phyloP scores from a whole-genome alignment of 768 basidiomycete genomes.

The Mycena latifolia region DNA sequence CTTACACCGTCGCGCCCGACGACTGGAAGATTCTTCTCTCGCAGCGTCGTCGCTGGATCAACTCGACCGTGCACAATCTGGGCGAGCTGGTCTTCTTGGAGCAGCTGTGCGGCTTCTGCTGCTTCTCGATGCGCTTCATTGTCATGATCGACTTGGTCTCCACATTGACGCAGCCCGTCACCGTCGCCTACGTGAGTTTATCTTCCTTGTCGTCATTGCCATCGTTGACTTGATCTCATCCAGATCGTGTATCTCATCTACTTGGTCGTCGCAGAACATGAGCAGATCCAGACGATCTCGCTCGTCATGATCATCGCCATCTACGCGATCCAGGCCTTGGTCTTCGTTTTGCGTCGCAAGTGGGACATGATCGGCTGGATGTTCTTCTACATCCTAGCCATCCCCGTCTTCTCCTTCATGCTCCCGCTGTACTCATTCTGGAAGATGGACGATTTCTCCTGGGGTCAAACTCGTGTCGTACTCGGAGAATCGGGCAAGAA shows the following conservation, averaged over 20 bases:
- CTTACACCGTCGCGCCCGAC: constrained; percentile 95
- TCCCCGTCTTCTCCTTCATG: constrained; percentile 94
- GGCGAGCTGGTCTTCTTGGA: constrained; percentile 94
- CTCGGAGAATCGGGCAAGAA: constrained; percentile 97
- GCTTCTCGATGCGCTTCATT: constrained; percentile 99
- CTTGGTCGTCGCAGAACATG: constrained; percentile 74
- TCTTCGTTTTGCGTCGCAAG: constrained; percentile 92
- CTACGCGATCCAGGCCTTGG: constrained; percentile 93
- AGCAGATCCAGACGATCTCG: constrained; percentile 82
- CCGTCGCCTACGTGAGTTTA: constrained; percentile 86
- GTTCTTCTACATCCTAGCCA: constrained; percentile 95
- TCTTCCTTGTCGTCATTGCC: background rate
- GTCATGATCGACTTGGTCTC: constrained; percentile 97
- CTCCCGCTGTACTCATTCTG: constrained; percentile 97
- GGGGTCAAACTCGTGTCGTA: constrained; percentile 94
- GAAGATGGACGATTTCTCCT: constrained; percentile 98
- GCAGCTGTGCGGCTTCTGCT: constrained; percentile 95
- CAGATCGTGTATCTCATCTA: constrained; percentile 93
- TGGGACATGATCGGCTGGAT: constrained; percentile 99
- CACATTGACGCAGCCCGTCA: constrained; percentile 87
- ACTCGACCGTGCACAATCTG: constrained; percentile 98
- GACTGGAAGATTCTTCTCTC: constrained; percentile 95
- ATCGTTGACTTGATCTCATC: constrained; percentile 29
- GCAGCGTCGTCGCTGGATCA: constrained; percentile 99
- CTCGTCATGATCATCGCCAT: constrained; percentile 94